phyloP scores from a whole-genome alignment of 768 basidiomycete genomes.

The Saitozyma sp. region DNA sequence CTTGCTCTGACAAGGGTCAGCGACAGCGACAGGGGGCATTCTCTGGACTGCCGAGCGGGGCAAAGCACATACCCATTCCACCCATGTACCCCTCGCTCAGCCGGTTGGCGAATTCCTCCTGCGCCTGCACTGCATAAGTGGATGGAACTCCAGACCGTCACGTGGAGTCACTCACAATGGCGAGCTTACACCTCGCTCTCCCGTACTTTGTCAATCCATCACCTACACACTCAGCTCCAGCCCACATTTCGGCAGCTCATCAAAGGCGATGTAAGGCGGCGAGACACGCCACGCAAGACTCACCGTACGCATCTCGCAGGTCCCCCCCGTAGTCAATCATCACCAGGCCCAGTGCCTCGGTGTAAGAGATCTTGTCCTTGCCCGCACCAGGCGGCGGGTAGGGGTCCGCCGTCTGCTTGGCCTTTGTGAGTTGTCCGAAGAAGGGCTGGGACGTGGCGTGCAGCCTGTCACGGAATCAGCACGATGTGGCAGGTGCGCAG shows the following conservation, averaged over 20 bases:
- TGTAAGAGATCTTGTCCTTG: conserved; percentile 68
- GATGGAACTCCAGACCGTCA: not conserved
- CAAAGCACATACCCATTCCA: conserved; percentile 57
- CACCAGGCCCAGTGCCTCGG: conserved; percentile 78
- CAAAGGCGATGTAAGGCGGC: no score
- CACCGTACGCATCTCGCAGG: conserved; percentile 67
- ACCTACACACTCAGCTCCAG: conserved; percentile 57
- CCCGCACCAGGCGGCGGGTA: conserved; percentile 59
- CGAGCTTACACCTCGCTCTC: conserved; percentile 79
- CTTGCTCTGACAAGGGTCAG: conserved; percentile 53
- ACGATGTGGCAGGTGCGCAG: no score
- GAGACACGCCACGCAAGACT: conserved; percentile 55
- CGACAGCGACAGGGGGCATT: not conserved
- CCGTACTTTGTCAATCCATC: conserved; percentile 73
- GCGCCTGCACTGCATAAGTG: conserved; percentile 47
- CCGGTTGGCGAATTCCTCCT: conserved; percentile 73
- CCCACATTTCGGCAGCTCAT: conserved; percentile 54
- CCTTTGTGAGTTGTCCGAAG: conserved; percentile 70
- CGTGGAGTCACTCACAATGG: conserved; percentile 57
- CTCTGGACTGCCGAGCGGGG: not conserved
- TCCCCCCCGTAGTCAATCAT: conserved; percentile 85
- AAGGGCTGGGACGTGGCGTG: conserved; percentile 71
- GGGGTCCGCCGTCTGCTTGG: conserved; percentile 60
- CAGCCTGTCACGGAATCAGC: conserved; percentile 57
- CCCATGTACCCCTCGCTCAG: conserved; percentile 72